These are phyloP conservation scores for Kluyveromyces marxianus DNA, from an alignment of 1,139 yeast species.

Conservation along the genomic window DNA sequence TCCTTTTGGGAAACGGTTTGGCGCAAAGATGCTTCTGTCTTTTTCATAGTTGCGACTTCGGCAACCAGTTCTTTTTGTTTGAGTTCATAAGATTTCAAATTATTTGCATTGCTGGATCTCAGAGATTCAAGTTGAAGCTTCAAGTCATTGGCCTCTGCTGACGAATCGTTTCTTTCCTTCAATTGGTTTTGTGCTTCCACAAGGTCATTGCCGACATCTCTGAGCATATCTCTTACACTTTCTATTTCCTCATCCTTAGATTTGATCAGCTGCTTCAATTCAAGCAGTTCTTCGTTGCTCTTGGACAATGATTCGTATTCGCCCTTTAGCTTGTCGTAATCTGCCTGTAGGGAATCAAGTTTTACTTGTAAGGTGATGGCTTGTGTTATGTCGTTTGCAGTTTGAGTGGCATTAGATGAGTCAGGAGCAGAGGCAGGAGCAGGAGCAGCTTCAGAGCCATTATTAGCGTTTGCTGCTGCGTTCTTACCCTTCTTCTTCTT, in stretches of 20 bases:
- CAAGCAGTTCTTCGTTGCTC: conserved; percentile 13
- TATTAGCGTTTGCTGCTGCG: background rate
- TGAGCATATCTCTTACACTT: conserved; percentile 59
- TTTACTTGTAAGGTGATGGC: conserved; percentile 4
- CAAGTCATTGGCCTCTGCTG: conserved; percentile 2
- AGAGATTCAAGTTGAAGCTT: conserved; percentile 15
- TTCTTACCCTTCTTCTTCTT: conserved; percentile 2
- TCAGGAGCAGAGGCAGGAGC: background rate
- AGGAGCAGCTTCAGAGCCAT: background rate
- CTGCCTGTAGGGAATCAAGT: conserved; percentile 7
- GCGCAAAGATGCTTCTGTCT: conserved; percentile 23
- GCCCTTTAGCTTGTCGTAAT: conserved; percentile 11
- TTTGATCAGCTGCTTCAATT: conserved; percentile 16
- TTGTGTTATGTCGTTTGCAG: background rate
- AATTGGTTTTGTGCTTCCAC: conserved; percentile 36
- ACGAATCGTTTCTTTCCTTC: conserved; percentile 15
- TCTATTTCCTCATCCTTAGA: conserved; percentile 28
- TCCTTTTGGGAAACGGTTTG: conserved; percentile 38
- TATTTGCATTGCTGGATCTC: conserved; percentile 24
- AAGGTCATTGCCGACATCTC: conserved; percentile 66
- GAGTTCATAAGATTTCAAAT: conserved; percentile 1
- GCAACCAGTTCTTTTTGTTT: conserved; percentile 32
- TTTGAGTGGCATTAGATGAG: background rate
- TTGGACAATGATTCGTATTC: conserved; percentile 13
- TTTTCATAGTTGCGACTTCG: conserved; percentile 31